Percentiles rank a stretch among this genome's conserved stretches.
Conservation (phyloP, 805 yeast species). For the Yarrowia sp. region DNA sequence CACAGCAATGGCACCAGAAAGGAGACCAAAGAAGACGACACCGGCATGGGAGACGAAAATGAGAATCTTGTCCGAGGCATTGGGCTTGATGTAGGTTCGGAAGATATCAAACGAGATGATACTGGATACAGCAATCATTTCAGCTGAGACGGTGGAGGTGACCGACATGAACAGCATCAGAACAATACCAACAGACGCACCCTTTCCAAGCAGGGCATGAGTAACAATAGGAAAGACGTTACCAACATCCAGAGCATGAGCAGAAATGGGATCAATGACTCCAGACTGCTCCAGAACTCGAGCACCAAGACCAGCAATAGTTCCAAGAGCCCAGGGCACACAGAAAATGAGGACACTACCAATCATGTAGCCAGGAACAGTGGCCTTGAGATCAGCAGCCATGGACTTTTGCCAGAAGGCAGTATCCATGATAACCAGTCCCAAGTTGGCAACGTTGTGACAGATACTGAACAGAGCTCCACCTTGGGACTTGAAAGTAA, state of each 20-base stretch:
- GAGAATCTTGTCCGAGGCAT: constrained; percentile 45
- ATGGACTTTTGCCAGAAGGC: constrained; percentile 45
- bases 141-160: constrained; percentile 45
- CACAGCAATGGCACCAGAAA: constrained; percentile 74
- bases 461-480: constrained; percentile 28
- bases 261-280: constrained; percentile 53
- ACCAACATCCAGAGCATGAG: constrained; percentile 74
- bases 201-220: constrained; percentile 72
- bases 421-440: constrained; percentile 36
- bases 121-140: constrained; percentile 44
- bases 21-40: constrained; percentile 44
- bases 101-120: constrained; percentile 49
- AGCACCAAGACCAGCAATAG: constrained; percentile 42
- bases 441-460: constrained; percentile 30
- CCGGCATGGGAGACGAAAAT: constrained; percentile 46
- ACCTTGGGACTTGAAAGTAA: constrained; percentile 42
- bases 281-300: constrained; percentile 51
- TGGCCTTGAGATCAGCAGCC: constrained; percentile 45
- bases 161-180: constrained; percentile 44
- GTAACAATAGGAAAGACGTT: constrained; percentile 64
- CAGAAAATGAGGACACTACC: constrained; percentile 49
- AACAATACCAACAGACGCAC: constrained; percentile 76
- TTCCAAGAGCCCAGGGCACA: constrained; percentile 43
- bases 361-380: constrained; percentile 45
- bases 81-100: constrained; percentile 45